These are phyloP conservation scores for Plasmodium knowlesi DNA, from an alignment of 169 alveolate genomes.

Conservation along the genomic window DNA sequence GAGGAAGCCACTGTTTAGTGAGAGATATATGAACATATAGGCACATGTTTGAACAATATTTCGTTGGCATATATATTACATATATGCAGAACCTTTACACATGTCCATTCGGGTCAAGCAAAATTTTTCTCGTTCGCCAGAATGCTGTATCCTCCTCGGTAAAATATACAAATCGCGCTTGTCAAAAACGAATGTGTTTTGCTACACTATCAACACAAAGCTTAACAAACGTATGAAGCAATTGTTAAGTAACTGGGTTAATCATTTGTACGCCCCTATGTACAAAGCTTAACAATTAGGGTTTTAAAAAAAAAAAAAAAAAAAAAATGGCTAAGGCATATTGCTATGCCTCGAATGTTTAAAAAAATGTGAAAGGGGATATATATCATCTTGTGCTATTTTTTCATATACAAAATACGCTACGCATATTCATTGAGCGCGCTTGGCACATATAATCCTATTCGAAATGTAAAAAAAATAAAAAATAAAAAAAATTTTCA, in stretches of 20 bases:
- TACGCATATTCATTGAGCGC: neutral
- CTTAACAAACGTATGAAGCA: neutral
- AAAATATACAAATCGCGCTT: neutral
- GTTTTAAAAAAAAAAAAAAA: neutral
- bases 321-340: neutral
- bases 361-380: neutral
- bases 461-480: neutral
- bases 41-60: neutral
- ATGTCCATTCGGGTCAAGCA: neutral
- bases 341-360: neutral
- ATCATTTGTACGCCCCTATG: neutral
- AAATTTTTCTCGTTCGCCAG: neutral
- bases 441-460: neutral
- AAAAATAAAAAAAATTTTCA: neutral
- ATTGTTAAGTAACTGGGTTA: neutral
- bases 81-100: neutral
- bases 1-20: neutral
- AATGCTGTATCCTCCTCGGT: neutral
- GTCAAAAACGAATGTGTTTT: neutral
- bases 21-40: neutral
- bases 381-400: neutral
- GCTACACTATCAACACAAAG: neutral
- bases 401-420: neutral
- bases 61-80: neutral
- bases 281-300: neutral